Conservation (phyloP, 148 eudicot species). For the Vaccinium darrowii region DNA sequence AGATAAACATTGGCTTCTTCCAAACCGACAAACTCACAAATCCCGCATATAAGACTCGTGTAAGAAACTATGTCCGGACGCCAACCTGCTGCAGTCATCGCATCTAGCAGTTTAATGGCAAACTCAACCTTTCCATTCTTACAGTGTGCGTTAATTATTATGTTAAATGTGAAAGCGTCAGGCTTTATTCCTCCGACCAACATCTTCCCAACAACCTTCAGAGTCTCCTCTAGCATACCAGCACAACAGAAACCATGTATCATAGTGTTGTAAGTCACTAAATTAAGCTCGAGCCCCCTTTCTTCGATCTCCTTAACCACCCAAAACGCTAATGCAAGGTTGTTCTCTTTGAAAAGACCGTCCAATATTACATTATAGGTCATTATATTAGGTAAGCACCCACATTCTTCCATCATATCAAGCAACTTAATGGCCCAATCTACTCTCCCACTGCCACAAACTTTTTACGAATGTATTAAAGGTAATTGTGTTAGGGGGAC, state of each 20-base stretch:
- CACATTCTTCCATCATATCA: constrained; percentile 49
- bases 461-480: constrained; percentile 65
- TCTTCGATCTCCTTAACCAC: constrained; percentile 52
- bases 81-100: constrained; percentile 37
- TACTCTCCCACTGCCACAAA: constrained; percentile 50
- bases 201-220: constrained; percentile 60
- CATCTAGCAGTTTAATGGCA: constrained; percentile 48
- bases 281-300: constrained; percentile 47
- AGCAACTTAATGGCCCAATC: constrained; percentile 59
- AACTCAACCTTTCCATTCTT: constrained; percentile 44
- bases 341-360: constrained; percentile 50
- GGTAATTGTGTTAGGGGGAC: constrained; percentile 68
- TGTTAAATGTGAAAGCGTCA: constrained; percentile 65
- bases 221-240: constrained; percentile 43
- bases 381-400: constrained; percentile 44
- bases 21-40: constrained; percentile 37
- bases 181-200: constrained; percentile 46
- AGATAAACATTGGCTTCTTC: constrained; percentile 47
- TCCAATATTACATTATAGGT: constrained; percentile 67
- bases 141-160: constrained; percentile 46
- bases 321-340: constrained; percentile 35
- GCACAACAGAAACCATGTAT: constrained; percentile 51
- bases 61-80: constrained; percentile 50
- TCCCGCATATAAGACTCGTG: constrained; percentile 56
- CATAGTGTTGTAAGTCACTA: constrained; percentile 62